Percentiles rank a stretch among this genome's conserved stretches.
phyloP scores from a whole-genome alignment of 768 basidiomycete species.

The Naganishia randhawae region DNA sequence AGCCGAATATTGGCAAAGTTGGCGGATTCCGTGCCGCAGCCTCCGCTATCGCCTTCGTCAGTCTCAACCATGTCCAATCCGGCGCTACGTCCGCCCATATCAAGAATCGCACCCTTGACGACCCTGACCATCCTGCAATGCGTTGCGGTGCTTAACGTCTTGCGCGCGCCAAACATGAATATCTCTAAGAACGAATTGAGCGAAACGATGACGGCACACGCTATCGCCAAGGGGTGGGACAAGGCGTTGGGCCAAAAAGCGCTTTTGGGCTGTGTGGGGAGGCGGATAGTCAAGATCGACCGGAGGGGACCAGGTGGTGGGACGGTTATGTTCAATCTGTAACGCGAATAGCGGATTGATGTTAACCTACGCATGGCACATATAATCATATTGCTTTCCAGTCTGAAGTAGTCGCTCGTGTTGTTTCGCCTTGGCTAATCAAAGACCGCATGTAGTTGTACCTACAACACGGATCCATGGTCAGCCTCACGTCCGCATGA shows the following conservation, averaged over 20 bases:
- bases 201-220: slow-evolving; percentile 13
- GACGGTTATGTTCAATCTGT: slow-evolving; percentile 13
- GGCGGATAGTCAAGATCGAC: slow-evolving; percentile 43
- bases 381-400: too few relatives aligned
- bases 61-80: slow-evolving; percentile 17
- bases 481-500: too few relatives aligned
- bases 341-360: not conserved
- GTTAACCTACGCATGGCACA: not conserved
- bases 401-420: not conserved
- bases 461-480: too few relatives aligned
- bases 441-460: too few relatives aligned
- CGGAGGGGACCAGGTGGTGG: slow-evolving; percentile 28
- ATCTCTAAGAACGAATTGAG: slow-evolving; percentile 23
- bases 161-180: slow-evolving; percentile 14
- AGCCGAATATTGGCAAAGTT: slow-evolving; percentile 12
- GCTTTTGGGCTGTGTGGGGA: slow-evolving; percentile 42
- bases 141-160: slow-evolving; percentile 9
- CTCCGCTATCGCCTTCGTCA: slow-evolving; percentile 7
- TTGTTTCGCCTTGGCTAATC: too few relatives aligned
- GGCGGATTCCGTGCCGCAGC: slow-evolving; percentile 10
- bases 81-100: not conserved
- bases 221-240: slow-evolving; percentile 35
- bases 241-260: slow-evolving; percentile 37
- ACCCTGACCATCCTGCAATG: slow-evolving; percentile 9
- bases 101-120: slow-evolving; percentile 7